Evolutionary conservation across 2,329 filamentous ascomycete species (phyloP).

Genomic region (Alternaria sp.): DNA sequence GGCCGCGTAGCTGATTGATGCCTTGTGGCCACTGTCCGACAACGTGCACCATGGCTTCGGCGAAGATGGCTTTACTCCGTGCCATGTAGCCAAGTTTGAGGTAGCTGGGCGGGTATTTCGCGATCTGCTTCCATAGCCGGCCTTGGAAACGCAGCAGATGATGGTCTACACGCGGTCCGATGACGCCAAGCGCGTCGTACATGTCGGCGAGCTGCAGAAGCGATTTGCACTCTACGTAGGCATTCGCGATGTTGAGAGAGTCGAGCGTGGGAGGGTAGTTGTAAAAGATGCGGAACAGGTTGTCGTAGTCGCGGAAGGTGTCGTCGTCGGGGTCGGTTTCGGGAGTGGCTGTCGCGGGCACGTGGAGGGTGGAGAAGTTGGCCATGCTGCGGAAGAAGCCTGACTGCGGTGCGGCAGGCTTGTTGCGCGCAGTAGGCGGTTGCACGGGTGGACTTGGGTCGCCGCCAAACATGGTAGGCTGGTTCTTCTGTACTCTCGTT

Average conservation of each 20-base stretch:
- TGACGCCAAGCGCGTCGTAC: slow-evolving; percentile 88
- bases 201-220: slow-evolving; percentile 89
- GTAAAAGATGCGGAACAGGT: slow-evolving; percentile 94
- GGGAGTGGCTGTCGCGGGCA: slow-evolving; percentile 33
- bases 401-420: slow-evolving; percentile 67
- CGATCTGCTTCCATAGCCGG: slow-evolving; percentile 92
- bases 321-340: slow-evolving; percentile 71
- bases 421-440: slow-evolving; percentile 65
- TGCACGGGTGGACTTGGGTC: slow-evolving; percentile 46
- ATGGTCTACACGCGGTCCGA: slow-evolving; percentile 89
- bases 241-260: slow-evolving; percentile 85
- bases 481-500: slow-evolving; percentile 26
- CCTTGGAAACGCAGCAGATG: slow-evolving; percentile 91
- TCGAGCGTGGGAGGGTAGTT: slow-evolving; percentile 86
- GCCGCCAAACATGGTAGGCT: slow-evolving; percentile 65
- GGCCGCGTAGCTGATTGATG: slow-evolving; percentile 72
- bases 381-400: slow-evolving; percentile 88
- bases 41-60: slow-evolving; percentile 85
- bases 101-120: slow-evolving; percentile 93
- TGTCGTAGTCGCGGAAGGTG: slow-evolving; percentile 89
- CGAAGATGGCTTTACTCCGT: slow-evolving; percentile 77
- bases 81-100: slow-evolving; percentile 87
- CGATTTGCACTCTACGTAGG: slow-evolving; percentile 93
- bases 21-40: slow-evolving; percentile 92
- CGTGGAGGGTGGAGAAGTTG: slow-evolving; percentile 69